Percentiles rank a stretch among this genome's conserved stretches.
phyloP scores from a whole-genome alignment of 306 rosid genomes.

The Casuarina glauca region DNA sequence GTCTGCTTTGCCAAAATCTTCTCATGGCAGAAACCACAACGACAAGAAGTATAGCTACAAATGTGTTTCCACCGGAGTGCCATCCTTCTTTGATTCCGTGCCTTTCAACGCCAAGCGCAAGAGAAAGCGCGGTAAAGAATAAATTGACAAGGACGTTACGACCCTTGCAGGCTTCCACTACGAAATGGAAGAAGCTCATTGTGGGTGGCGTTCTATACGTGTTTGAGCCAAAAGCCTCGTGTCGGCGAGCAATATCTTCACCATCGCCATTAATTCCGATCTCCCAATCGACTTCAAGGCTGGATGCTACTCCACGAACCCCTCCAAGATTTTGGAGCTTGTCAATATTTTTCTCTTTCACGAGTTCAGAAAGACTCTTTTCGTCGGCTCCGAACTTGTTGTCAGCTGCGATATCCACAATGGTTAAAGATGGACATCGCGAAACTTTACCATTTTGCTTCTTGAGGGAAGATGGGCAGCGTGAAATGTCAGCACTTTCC shows the following conservation, averaged over 20 bases:
- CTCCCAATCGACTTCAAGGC: conserved; percentile 18
- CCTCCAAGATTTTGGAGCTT: conserved; percentile 18
- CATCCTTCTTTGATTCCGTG: conserved; percentile 23
- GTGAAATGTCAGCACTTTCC: background rate
- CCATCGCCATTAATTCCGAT: conserved; percentile 21
- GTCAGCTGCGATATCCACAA: background rate
- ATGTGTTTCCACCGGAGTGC: conserved; percentile 29
- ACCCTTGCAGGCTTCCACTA: conserved; percentile 18
- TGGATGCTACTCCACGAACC: conserved; percentile 1
- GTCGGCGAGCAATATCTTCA: conserved; percentile 13
- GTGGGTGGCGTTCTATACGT: conserved; percentile 17
- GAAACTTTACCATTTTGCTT: background rate
- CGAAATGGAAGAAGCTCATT: conserved; percentile 28
- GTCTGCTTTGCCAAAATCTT: conserved; percentile 17
- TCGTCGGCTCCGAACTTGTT: background rate
- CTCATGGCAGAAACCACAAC: conserved; percentile 14
- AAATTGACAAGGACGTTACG: conserved; percentile 20
- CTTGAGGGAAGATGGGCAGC: background rate
- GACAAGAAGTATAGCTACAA: conserved; percentile 24
- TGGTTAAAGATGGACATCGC: background rate
- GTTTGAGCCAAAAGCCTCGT: conserved; percentile 21
- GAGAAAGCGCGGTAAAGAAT: conserved; percentile 23
- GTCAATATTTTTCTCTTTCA: conserved; percentile 23
- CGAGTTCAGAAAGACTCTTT: conserved; percentile 9
- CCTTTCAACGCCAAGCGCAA: conserved; percentile 24